Conservation (phyloP, 1,284 basidiomycete genomes). For the Thelephora terrestris region DNA sequence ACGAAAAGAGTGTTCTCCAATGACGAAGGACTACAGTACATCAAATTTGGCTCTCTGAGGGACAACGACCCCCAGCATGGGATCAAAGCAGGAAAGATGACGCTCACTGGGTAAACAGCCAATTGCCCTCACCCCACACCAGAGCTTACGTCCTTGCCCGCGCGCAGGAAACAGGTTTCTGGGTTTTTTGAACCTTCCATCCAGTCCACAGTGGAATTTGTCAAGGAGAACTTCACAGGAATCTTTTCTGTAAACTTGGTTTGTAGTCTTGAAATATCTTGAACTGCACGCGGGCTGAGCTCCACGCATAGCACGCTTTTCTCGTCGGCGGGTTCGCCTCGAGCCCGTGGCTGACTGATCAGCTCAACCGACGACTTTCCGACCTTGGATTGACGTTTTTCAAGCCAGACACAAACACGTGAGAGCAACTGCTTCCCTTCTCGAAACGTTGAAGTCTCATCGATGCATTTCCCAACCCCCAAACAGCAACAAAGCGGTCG, state of each 20-base stretch:
- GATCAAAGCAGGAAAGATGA: slow-evolving; percentile 37
- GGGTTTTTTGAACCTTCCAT: slow-evolving; percentile 32
- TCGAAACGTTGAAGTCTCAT: slow-evolving; percentile 6
- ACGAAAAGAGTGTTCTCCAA: slow-evolving; percentile 38
- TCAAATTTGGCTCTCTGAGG: slow-evolving; percentile 37
- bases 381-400: slow-evolving; percentile 30
- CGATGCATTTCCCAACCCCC: too few relatives aligned
- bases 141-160: background rate
- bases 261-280: background rate
- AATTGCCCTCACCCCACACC: background rate
- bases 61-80: slow-evolving; percentile 35
- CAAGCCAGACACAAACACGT: slow-evolving; percentile 39
- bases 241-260: background rate
- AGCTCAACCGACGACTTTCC: background rate
- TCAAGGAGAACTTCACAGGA: background rate
- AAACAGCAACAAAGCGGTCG: slow-evolving; percentile 18
- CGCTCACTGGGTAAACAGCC: slow-evolving; percentile 28
- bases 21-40: slow-evolving; percentile 34
- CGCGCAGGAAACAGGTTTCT: slow-evolving; percentile 17
- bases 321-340: slow-evolving; percentile 3
- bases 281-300: background rate
- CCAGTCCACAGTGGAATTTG: background rate
- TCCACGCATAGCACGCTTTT: background rate
- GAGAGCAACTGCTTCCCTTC: background rate
- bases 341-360: background rate